Evolutionary conservation across 2,329 filamentous ascomycete genomes (phyloP).

Genomic region (Colletotrichum karsti): DNA sequence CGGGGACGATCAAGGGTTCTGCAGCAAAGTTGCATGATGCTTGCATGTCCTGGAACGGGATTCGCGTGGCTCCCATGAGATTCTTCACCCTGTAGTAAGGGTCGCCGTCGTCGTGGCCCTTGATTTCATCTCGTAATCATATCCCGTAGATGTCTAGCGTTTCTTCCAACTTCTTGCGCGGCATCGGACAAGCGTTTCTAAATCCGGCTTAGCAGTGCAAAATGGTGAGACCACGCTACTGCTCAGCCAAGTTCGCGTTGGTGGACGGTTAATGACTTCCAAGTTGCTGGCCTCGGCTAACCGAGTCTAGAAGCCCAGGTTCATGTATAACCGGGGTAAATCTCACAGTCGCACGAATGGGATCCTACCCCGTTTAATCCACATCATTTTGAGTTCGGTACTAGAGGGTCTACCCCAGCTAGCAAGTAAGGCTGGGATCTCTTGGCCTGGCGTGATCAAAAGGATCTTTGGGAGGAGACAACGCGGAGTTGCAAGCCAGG

Average conservation of each 20-base stretch:
- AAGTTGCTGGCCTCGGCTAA: constrained; percentile 1
- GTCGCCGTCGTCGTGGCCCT: not conserved
- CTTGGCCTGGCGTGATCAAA: not conserved
- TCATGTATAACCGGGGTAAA: not conserved
- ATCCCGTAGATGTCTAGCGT: not conserved
- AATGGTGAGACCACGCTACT: constrained; percentile 15
- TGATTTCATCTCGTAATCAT: not conserved
- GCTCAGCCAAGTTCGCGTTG: not conserved
- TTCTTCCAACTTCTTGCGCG: not conserved
- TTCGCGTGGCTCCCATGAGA: not conserved
- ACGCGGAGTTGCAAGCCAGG: not conserved
- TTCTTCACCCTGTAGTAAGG: not conserved
- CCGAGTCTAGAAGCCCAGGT: not conserved
- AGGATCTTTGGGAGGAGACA: not conserved
- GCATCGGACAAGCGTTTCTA: not conserved
- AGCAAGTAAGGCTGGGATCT: not conserved
- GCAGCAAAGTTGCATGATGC: not conserved
- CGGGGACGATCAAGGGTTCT: not conserved
- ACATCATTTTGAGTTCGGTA: not conserved
- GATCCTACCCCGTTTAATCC: not conserved
- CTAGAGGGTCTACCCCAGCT: constrained; percentile 6
- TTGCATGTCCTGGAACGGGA: not conserved
- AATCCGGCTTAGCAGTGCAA: not conserved
- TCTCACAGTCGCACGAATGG: constrained; percentile 5
- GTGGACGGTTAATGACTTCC: not conserved